Base-by-base conservation (phyloP, 2,329 filamentous ascomycete species). In the Aspergillus sp. region DNA sequence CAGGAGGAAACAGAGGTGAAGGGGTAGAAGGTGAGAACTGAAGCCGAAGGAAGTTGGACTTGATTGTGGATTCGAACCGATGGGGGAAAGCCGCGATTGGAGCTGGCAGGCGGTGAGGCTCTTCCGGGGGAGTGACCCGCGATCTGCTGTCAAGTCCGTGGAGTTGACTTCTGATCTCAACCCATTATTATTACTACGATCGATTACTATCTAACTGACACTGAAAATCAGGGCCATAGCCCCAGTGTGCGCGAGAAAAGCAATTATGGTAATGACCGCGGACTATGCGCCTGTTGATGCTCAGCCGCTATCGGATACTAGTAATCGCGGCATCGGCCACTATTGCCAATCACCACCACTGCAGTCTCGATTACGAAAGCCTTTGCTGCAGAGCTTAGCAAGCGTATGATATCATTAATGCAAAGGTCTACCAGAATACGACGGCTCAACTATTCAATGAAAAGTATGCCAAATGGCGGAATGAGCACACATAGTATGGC, bases 1-100 rank as follows among this genome's bases (percentile, higher is more conserved):
- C 52, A 55, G 65, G 55, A 55, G 63, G 59, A 62, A 68, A 63
- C 58, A 65, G 65, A 63, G 60, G 58, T 60, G 62, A 49, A 63
- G 59, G 48, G 53, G 50, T 23, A 12, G 21, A 10, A 55, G 41
- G 53, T 25, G 52, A 55, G 28, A 28, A 45, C 21, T 49, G 39
- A 55, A 45, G 39, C 17, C 43, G 30, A 36, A 12, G 53, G 19
- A 47, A 36, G 39, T 23, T 55, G 53, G 39, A 47, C 21, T 36
- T 32, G 25, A 47, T 47, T 59, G 61, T 58, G 62, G 59, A 59
- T 54, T 61, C 57, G 53, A 53, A 47, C 60, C 30, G 57, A 62
- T 50, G 57, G 59, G 54, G 62, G 43, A 64, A 62, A 64, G 61
- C 59, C 55, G 53, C 53, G 57, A 58, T 36, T 58, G 57, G 60